A percentile compares a stretch with the other conserved stretches of the same genome.
Evolutionary conservation across 768 basidiomycete species (phyloP).

Genomic region (Boletus speciosus): DNA sequence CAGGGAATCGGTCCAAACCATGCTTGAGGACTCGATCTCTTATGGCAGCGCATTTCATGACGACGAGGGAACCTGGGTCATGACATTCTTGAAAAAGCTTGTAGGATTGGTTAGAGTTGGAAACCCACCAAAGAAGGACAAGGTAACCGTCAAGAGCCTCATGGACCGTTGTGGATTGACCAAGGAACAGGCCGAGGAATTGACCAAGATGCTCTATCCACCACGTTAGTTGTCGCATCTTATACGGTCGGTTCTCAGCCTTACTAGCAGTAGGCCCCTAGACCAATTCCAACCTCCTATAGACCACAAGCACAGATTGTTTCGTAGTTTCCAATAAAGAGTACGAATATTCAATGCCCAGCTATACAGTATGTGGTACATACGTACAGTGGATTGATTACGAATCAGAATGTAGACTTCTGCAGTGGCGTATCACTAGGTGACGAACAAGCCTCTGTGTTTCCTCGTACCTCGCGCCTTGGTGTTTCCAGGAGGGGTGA

Average conservation of each 20-base stretch:
- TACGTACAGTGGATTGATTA: constrained; percentile 1
- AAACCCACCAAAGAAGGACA: constrained; percentile 8
- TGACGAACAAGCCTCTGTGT: constrained; percentile 11
- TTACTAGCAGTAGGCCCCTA: constrained; percentile 2
- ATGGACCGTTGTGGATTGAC: constrained; percentile 14
- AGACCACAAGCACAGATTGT: background rate
- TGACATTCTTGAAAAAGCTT: constrained; percentile 22
- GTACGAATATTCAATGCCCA: background rate
- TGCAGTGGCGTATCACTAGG: constrained; percentile 14
- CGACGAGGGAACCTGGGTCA: constrained; percentile 20
- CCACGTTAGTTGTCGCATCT: background rate
- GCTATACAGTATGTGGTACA: constrained; percentile 4
- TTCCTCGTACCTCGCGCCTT: constrained; percentile 17
- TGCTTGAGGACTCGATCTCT: constrained; percentile 24
- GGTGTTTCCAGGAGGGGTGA: constrained; percentile 21
- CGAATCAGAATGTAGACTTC: background rate
- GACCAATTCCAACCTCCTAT: background rate
- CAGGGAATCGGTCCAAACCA: constrained; percentile 10
- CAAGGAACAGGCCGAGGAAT: constrained; percentile 18
- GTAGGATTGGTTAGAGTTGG: constrained; percentile 14
- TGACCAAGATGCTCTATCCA: constrained; percentile 9
- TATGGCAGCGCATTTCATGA: constrained; percentile 12
- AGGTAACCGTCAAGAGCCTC: constrained; percentile 8
- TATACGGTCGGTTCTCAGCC: background rate
- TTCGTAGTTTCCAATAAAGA: background rate